Conservation (phyloP, 495 filamentous ascomycete species). For the Trichoderma gamsii region DNA sequence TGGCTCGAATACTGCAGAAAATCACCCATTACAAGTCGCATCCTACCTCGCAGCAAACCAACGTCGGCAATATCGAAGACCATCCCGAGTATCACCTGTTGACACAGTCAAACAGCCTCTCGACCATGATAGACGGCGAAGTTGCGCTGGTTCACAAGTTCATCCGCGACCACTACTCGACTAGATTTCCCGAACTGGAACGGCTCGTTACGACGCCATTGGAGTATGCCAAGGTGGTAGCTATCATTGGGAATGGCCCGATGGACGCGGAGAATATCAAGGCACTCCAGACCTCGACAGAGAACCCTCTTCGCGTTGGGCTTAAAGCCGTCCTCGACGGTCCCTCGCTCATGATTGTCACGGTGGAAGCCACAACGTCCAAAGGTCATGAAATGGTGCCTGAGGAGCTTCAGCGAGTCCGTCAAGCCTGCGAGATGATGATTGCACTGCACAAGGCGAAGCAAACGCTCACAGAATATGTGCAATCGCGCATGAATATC, state of each 20-base stretch:
- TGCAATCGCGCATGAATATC: slow-evolving; percentile 94
- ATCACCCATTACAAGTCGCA: slow-evolving; percentile 67
- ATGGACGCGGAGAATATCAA: slow-evolving; percentile 81
- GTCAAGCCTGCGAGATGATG: slow-evolving; percentile 79
- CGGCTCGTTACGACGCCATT: slow-evolving; percentile 85
- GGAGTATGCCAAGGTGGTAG: slow-evolving; percentile 93
- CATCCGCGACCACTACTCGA: slow-evolving; percentile 90
- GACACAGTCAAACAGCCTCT: slow-evolving; percentile 75
- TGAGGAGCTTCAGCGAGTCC: slow-evolving; percentile 65
- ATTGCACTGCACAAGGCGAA: slow-evolving; percentile 83
- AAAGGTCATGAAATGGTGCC: slow-evolving; percentile 70
- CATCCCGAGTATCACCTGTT: slow-evolving; percentile 81
- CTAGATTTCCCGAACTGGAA: slow-evolving; percentile 93
- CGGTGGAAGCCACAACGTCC: slow-evolving; percentile 88
- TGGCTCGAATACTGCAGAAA: slow-evolving; percentile 53
- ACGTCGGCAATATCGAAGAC: slow-evolving; percentile 71
- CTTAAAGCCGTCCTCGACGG: slow-evolving; percentile 78
- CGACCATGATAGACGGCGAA: slow-evolving; percentile 85
- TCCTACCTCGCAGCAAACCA: slow-evolving; percentile 53
- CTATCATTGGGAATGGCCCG: slow-evolving; percentile 87
- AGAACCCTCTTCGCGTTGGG: slow-evolving; percentile 69
- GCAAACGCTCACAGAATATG: slow-evolving; percentile 81
- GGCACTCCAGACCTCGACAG: slow-evolving; percentile 57
- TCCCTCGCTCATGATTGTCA: slow-evolving; percentile 88
- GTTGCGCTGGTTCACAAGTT: slow-evolving; percentile 92